A percentile compares a stretch with the other conserved stretches of the same genome.
Evolutionary conservation across 352 stramenopile species (phyloP).

Genomic region (Phytopythium montanum): DNA sequence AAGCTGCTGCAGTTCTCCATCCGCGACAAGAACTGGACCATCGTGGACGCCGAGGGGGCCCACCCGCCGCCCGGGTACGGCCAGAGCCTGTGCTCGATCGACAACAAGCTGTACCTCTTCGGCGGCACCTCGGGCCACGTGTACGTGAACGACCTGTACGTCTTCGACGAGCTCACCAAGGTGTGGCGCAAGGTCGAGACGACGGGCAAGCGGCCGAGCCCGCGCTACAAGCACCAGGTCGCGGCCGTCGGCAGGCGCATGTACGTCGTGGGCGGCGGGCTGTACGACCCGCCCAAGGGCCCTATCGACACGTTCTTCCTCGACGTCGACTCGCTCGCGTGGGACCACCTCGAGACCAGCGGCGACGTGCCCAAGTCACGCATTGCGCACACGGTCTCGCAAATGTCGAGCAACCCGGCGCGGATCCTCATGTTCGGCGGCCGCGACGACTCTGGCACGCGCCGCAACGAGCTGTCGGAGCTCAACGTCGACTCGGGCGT

Average conservation of each 20-base stretch:
- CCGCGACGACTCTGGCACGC: conserved; percentile 61
- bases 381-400: conserved; percentile 76
- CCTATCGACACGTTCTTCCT: conserved; percentile 78
- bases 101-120: conserved; percentile 82
- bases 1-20: conserved; percentile 82
- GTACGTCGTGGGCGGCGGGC: conserved; percentile 74
- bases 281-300: conserved; percentile 80
- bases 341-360: conserved; percentile 53
- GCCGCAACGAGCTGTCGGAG: conserved; percentile 71
- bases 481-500: conserved; percentile 56
- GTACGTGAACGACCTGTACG: conserved; percentile 84
- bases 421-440: conserved; percentile 79
- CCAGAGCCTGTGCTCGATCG: conserved; percentile 71
- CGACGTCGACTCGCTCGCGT: conserved; percentile 69
- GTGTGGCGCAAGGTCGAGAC: conserved; percentile 74
- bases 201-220: conserved; percentile 51
- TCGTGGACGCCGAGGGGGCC: conserved; percentile 61
- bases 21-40: conserved; percentile 74
- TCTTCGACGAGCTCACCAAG: conserved; percentile 73
- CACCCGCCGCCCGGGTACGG: conserved; percentile 72
- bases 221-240: conserved; percentile 84
- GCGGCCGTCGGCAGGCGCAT: conserved; percentile 62
- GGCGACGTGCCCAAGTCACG: conserved; percentile 66
- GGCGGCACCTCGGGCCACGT: conserved; percentile 75
- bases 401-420: conserved; percentile 37